Base-by-base conservation (phyloP, 345 rosid genomes). In the Eucalyptus brandiana region DNA sequence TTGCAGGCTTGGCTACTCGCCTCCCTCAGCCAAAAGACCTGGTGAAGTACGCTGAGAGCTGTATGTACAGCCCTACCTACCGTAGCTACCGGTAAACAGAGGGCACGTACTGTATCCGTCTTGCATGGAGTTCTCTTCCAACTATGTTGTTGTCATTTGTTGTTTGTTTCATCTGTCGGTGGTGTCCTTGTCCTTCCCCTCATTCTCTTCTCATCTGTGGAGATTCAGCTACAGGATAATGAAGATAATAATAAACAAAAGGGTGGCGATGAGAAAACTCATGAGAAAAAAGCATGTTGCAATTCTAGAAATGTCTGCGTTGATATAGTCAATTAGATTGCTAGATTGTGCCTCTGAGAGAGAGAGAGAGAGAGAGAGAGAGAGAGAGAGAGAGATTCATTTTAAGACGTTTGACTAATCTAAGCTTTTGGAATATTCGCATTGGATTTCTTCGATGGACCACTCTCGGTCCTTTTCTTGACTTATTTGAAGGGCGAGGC, bases 1-100 rank as follows among this genome's bases (percentile, higher is more conserved):
- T 87, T 49, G 4, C 85, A 97, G 99, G 99, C 89, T 91, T 97
- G 94, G 99, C 99, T 6, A 95, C 98, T 58, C 93, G 96, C 89
- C 96, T 95, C 88, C 99, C 99, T 72, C 94, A 88, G 85, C 99
- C 99, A 0, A 93, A 90, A 88, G 96, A 98, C 90, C 95, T 97
- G 69, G 91, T 95, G 91, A 93, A 94, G 91, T 90, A 93, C 89
- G 99, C 99, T 1, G 97, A 97, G 93, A 95, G 96, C 91, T 96
- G 97, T 91, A 96, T 97, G 99, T 97, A 97, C 95, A 94, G 94
- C 91, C 99, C 99, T 23, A 85, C 92, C 23, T 97, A 97, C 69
- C 93, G 96, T 87, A 92, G 91, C 93, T 95, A 96, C 91, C 94
- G 97, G 80, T 96, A 91, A 94, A 91, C 34, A 3, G 42, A 88